These are phyloP conservation scores for Mortierella antarctica DNA, from an alignment of 192 early-diverging fungal species.

Conservation along the genomic window DNA sequence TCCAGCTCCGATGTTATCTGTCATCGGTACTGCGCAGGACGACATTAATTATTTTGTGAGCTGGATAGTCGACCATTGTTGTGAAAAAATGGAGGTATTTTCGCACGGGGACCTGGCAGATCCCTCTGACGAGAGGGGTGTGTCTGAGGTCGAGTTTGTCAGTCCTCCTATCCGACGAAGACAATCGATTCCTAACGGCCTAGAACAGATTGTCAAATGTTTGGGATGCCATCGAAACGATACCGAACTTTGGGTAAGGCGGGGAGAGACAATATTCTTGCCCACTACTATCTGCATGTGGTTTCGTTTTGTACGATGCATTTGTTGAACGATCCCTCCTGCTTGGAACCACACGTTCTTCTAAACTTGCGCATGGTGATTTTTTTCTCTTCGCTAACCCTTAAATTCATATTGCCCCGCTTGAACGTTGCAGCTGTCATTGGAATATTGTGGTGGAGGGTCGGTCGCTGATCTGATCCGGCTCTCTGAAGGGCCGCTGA, in stretches of 20 bases:
- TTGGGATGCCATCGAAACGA: conserved; percentile 27
- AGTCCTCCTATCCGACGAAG: background rate
- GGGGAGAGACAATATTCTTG: background rate
- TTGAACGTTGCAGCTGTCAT: conserved; percentile 5
- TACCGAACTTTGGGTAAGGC: conserved; percentile 38
- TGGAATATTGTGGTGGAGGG: conserved; percentile 37
- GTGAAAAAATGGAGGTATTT: background rate
- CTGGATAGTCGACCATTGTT: conserved; percentile 31
- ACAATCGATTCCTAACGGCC: background rate
- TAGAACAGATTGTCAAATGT: conserved; percentile 29
- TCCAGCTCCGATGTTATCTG: background rate
- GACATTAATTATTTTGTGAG: conserved; percentile 37
- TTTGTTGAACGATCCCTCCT: too few species aligned
- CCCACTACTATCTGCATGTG: too few species aligned
- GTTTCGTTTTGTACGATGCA: too few species aligned
- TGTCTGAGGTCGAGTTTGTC: background rate
- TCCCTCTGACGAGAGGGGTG: background rate
- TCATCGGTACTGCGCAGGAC: background rate
- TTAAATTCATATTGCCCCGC: background rate
- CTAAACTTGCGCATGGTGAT: too few species aligned
- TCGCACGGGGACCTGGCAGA: background rate
- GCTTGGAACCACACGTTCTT: too few species aligned
- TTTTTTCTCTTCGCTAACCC: conserved; percentile 1
- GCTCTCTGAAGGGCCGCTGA: conserved; percentile 36
- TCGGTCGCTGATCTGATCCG: conserved; percentile 42